These are phyloP conservation scores for Crithidia bombi DNA, from an alignment of 208 protist species.

Conservation along the genomic window DNA sequence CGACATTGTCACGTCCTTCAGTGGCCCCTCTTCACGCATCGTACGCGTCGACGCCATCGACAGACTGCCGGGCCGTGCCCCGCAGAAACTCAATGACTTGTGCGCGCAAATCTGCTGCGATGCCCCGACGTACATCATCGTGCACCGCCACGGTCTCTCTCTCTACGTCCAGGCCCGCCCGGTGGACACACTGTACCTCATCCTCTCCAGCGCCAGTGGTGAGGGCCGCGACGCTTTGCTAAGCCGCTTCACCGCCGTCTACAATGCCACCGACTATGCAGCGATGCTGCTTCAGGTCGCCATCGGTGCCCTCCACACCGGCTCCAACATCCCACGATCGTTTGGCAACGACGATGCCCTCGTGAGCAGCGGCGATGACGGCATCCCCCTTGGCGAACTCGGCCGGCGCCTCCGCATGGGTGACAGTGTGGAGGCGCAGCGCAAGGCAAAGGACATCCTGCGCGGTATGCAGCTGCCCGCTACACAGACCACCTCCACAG, in stretches of 20 bases:
- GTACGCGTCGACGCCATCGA: slow-evolving; percentile 83
- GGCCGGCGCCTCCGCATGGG: slow-evolving; percentile 47
- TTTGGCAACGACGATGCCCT: slow-evolving; percentile 15
- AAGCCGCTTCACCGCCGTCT: slow-evolving; percentile 71
- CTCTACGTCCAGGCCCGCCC: slow-evolving; percentile 79
- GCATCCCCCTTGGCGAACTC: slow-evolving; percentile 58
- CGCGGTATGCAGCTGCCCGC: slow-evolving; percentile 57
- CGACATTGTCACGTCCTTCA: slow-evolving; percentile 73
- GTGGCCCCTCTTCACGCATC: slow-evolving; percentile 52
- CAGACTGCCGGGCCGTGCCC: slow-evolving; percentile 32
- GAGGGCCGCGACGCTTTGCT: slow-evolving; percentile 69
- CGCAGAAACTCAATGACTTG: slow-evolving; percentile 62
- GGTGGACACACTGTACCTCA: slow-evolving; percentile 86
- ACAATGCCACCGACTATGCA: slow-evolving; percentile 74
- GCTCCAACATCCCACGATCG: slow-evolving; percentile 2
- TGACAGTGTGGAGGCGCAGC: slow-evolving; percentile 56
- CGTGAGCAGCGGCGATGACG: slow-evolving; percentile 32
- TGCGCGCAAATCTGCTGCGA: slow-evolving; percentile 70
- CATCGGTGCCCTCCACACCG: slow-evolving; percentile 38
- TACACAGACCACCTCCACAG: slow-evolving; percentile 45
- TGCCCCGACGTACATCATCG: slow-evolving; percentile 64
- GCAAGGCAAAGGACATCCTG: slow-evolving; percentile 69
- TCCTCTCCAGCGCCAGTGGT: slow-evolving; percentile 53
- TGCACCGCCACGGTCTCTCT: slow-evolving; percentile 82
- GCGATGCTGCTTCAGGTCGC: slow-evolving; percentile 92